These are phyloP conservation scores for Malassezia caprae DNA, from an alignment of 1,284 basidiomycete genomes.

Conservation along the genomic window DNA sequence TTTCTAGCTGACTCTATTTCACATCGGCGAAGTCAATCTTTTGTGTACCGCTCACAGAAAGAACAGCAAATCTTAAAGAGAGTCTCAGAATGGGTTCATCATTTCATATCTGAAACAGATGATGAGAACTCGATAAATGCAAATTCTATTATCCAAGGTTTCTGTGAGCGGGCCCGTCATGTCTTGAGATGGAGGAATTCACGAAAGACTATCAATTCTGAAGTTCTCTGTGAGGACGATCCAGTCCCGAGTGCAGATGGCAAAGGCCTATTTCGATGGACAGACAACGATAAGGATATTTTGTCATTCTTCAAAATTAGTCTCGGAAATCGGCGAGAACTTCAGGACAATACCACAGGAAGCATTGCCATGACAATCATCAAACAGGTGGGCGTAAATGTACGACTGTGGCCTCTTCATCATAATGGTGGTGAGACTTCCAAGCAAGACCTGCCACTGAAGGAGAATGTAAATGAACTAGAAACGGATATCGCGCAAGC, in stretches of 20 bases:
- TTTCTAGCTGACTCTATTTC: constrained; percentile 58
- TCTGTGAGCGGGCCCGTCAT: constrained; percentile 46
- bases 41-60: constrained; percentile 61
- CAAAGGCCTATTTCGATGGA: constrained; percentile 52
- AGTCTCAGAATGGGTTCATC: constrained; percentile 56
- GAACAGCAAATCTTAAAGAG: constrained; percentile 57
- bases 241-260: constrained; percentile 26
- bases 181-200: constrained; percentile 18
- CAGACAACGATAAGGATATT: constrained; percentile 57
- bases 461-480: background rate
- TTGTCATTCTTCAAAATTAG: constrained; percentile 61
- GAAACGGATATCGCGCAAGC: constrained; percentile 7
- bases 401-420: constrained; percentile 16
- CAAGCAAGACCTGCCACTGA: background rate
- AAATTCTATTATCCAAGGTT: constrained; percentile 18
- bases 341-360: constrained; percentile 60
- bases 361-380: constrained; percentile 57
- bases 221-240: background rate
- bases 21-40: constrained; percentile 57
- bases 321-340: constrained; percentile 56
- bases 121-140: constrained; percentile 13
- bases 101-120: constrained; percentile 17
- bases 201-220: constrained; percentile 28
- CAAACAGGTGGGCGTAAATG: constrained; percentile 53
- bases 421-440: background rate